phyloP scores from a whole-genome alignment of 2,329 filamentous ascomycete genomes.

The Nothophaeocryptopus gaeumannii region DNA sequence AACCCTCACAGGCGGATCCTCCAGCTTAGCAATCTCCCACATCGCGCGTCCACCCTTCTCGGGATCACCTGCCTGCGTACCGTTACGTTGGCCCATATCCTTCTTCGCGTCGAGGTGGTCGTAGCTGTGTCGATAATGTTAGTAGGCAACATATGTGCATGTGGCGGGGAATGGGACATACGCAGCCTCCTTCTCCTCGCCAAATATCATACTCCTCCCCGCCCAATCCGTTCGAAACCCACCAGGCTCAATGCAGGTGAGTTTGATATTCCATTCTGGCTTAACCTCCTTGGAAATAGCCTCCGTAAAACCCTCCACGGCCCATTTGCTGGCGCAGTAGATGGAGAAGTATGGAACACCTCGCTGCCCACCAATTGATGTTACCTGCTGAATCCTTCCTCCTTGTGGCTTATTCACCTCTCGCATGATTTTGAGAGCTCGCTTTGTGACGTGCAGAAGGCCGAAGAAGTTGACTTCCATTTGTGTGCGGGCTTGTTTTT shows the following conservation, averaged over 20 bases:
- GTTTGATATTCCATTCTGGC: conserved; percentile 47
- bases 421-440: conserved; percentile 46
- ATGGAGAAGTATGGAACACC: conserved; percentile 43
- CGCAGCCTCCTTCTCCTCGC: conserved; percentile 43
- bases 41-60: conserved; percentile 48
- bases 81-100: conserved; percentile 41
- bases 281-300: conserved; percentile 42
- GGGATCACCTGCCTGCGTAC: conserved; percentile 51
- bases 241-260: conserved; percentile 47
- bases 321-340: conserved; percentile 46
- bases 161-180: conserved; percentile 38
- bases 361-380: conserved; percentile 51
- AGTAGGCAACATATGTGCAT: too few species aligned
- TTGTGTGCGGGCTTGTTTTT: conserved; percentile 51
- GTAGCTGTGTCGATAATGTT: conserved; percentile 30
- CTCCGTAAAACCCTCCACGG: conserved; percentile 50
- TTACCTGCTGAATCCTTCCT: conserved; percentile 56
- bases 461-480: conserved; percentile 62
- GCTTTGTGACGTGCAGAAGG: conserved; percentile 52
- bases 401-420: conserved; percentile 45
- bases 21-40: conserved; percentile 54
- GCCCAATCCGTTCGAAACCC: conserved; percentile 49
- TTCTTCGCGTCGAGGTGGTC: conserved; percentile 48
- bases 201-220: conserved; percentile 48
- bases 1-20: conserved; percentile 53